phyloP scores from a whole-genome alignment of 352 stramenopile species.

The Phytophthora pistaciae region DNA sequence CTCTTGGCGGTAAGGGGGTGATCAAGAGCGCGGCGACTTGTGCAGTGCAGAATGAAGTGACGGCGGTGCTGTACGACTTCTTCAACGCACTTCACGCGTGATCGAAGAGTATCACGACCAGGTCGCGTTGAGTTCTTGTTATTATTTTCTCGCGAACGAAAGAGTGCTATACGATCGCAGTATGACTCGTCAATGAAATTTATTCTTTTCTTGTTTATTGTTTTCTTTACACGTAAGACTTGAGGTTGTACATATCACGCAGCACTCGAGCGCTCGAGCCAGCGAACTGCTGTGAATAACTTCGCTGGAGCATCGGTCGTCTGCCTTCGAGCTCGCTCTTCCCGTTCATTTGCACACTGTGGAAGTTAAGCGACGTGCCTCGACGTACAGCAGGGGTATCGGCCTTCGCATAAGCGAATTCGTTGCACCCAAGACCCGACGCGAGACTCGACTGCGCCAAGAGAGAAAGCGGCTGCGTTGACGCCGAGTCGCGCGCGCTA shows the following conservation, averaged over 20 bases:
- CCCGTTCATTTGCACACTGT: neutral
- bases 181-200: neutral
- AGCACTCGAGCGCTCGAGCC: slow-evolving; percentile 27
- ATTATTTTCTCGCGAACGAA: neutral
- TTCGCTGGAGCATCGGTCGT: slow-evolving; percentile 21
- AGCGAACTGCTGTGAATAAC: neutral
- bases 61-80: slow-evolving; percentile 29
- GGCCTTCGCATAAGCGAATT: slow-evolving; percentile 18
- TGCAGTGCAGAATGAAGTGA: slow-evolving; percentile 12
- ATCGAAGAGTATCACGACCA: neutral
- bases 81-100: slow-evolving; percentile 12
- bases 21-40: neutral
- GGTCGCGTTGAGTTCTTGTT: neutral
- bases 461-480: slow-evolving; percentile 12
- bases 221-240: slow-evolving; percentile 1
- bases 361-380: neutral
- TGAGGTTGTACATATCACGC: slow-evolving; percentile 28
- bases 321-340: slow-evolving; percentile 4
- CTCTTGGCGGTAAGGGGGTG: neutral
- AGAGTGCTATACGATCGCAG: too few relatives aligned
- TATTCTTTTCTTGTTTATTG: neutral
- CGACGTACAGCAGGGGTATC: slow-evolving; percentile 8
- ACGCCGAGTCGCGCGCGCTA: slow-evolving; percentile 1
- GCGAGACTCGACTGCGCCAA: slow-evolving; percentile 13
- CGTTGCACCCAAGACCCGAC: slow-evolving; percentile 12